Base-by-base conservation (phyloP, 2,329 filamentous ascomycete species). In the Colletotrichum spaethianum region DNA sequence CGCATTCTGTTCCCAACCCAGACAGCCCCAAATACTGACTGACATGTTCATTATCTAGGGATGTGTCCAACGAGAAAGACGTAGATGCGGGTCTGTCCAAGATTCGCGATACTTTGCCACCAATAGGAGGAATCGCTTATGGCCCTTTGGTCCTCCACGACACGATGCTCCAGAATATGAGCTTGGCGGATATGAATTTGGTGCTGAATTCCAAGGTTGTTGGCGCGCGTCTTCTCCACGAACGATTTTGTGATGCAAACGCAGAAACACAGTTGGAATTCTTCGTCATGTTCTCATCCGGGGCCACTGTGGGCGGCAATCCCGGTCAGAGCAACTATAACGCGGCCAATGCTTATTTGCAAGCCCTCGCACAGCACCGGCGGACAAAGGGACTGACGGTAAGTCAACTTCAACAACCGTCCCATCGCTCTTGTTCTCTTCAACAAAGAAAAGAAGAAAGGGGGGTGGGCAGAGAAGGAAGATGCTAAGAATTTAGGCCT, bases 111-210 rank as follows among this genome's bases (percentile, higher is more conserved):
- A 38, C 73, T 0, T 71, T 79, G 64, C 81, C 82, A 0, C 78
- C 79, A 0, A 81, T 87, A 42, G 79, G 73, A 0, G 86, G 86
- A 7, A 82, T 86, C 0, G 80, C 78, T 1, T 80, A 86, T 46
- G 85, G 80, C 0, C 84, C 85, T 8, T 83, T 86, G 82, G 80
- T 87, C 3, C 77, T 88, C 0, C 67, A 76, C 2, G 84, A 87
- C 67, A 69, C 26, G 38, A 65, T 77, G 1, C 78, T 85, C 53
- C 59, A 48, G 2, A 76, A 79, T 31, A 79, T 79, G 78, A 70
- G 72, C 36, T 67, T 75, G 6, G 75, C 79, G 8, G 63, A 72
- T 2, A 68, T 81, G 42, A 70, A 71, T 8, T 70, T 66, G 26
- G 76, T 78, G 0, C 52, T 83, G 0, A 59, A 66, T 11, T 82